These are phyloP conservation scores for Tagetes erecta DNA, from an alignment of 129 eudicot genomes.

Conservation along the genomic window DNA sequence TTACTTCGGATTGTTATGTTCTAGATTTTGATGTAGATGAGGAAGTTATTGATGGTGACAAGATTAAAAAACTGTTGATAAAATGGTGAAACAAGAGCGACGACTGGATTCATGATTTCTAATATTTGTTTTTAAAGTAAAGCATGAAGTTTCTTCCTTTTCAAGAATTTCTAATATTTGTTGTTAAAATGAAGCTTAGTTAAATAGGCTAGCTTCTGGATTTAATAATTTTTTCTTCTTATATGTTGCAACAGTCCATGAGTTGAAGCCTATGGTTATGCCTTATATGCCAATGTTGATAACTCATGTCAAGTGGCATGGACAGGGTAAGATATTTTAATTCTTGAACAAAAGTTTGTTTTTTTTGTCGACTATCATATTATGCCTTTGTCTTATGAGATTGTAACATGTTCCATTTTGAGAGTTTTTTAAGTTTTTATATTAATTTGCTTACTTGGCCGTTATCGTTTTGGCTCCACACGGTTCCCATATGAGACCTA, in stretches of 20 bases:
- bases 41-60: constrained; percentile 48
- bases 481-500: neutral
- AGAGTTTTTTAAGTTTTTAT: constrained; percentile 1
- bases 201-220: neutral
- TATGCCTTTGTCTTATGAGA: neutral
- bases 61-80: constrained; percentile 56
- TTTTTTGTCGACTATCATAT: neutral
- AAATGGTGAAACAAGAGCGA: constrained; percentile 58
- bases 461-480: neutral
- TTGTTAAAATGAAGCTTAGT: constrained; percentile 16
- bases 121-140: neutral
- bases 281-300: constrained; percentile 99
- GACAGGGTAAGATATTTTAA: constrained; percentile 66
- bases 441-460: neutral
- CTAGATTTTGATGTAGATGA: constrained; percentile 43
- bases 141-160: constrained; percentile 28
- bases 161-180: neutral
- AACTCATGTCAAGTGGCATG: constrained; percentile 76
- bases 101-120: constrained; percentile 18
- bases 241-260: constrained; percentile 48
- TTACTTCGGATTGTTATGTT: no score
- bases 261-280: constrained; percentile 69
- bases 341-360: constrained; percentile 1
- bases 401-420: no score
- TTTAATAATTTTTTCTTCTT: neutral